Base-by-base conservation (phyloP, 1,284 basidiomycete species). In the Boletus calvinii region DNA sequence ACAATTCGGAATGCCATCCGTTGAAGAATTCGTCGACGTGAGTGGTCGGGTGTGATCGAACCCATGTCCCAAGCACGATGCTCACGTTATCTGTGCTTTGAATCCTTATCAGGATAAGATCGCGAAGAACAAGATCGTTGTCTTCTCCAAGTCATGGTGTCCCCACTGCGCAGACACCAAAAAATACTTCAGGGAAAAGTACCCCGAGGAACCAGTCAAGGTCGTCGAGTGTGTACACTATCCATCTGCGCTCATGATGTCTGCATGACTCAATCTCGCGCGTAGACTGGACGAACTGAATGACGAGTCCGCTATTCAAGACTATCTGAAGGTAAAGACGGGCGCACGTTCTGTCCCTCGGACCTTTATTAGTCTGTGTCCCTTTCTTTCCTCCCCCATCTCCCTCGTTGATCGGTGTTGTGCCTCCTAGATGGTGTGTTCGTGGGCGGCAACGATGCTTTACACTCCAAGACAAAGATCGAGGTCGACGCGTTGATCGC, bases 81-180 rank as follows among this genome's bases (percentile, higher is more conserved):
- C 42, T 59, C 18, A 56, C 38, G 20, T 39, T 32, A 22, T 38
- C 31, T 10, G 8, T 31, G 13, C 36, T 7, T 42, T 13, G 37
- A 9, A 18, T 37, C 13, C 10, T 24, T 40, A 48, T 17, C 57
- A 87, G 85, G 62, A 65, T 48, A 70, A 78, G 30, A 83, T 89
- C 59, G 53, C 69, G 8, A 70, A 76, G 18, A 77, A 84, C 77
- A 80, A 78, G 63, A 76, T 90, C 54, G 74, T 76, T 38, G 79
- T 90, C 52, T 90, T 90, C 68, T 87, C 86, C 51, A 90, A 90
- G 74, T 72, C 75, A 10, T 80, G 67, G 43, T 90, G 80, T 68
- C 80, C 82, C 8, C 86, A 77, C 69, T 87, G 84, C 74, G 72
- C 56, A 53, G 67, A 67, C 9, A 79, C 85, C 32, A 90, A 90